Base-by-base conservation (phyloP, 495 filamentous ascomycete genomes). In the Mytilinidion resinicola region DNA sequence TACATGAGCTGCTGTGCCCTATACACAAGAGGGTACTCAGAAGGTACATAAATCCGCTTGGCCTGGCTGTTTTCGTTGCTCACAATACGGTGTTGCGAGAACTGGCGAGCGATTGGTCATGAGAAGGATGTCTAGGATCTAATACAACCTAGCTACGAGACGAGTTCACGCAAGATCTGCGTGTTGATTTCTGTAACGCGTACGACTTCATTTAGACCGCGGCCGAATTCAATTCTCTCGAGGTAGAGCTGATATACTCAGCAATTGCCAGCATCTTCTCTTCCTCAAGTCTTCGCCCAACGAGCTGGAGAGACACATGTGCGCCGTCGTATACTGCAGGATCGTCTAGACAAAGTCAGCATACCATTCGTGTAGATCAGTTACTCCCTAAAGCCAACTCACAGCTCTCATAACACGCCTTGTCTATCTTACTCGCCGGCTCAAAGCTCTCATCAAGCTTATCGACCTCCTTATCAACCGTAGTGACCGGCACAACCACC, bases 401-500 rank as follows among this genome's bases (percentile, higher is more conserved):
- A 85, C 82, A 85, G 47, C 66, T 71, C 57, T 75, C 75, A 19
- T 77, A 72, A 7, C 72, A 72, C 34, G 66, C 53, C 38, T 70
- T 67, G 61, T 82, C 81, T 1, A 67, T 35, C 15, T 79, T 76
- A 57, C 68, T 66, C 20, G 74, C 9, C 17, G 76, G 72, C 52
- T 69, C 60, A 57, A 71, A 76, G 0, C 59, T 62, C 9, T 69
- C 55, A 11, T 70, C 65, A 9, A 75, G 69, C 51, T 72, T 66
- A 72, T 86, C 83, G 6, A 84, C 49, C 1, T 54, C 63, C 65
- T 83, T 80, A 57, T 83, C 77, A 4, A 74, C 79, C 17, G 67
- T 74, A 0, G 80, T 82, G 4, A 86, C 81, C 3, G 83, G 83
- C 50, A 86, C 63, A n/a, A 77, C 72, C 3, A 82, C 75, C 25